These are phyloP conservation scores for Umbelopsis ramanniana DNA, from an alignment of 192 early-diverging fungal species.

Conservation along the genomic window DNA sequence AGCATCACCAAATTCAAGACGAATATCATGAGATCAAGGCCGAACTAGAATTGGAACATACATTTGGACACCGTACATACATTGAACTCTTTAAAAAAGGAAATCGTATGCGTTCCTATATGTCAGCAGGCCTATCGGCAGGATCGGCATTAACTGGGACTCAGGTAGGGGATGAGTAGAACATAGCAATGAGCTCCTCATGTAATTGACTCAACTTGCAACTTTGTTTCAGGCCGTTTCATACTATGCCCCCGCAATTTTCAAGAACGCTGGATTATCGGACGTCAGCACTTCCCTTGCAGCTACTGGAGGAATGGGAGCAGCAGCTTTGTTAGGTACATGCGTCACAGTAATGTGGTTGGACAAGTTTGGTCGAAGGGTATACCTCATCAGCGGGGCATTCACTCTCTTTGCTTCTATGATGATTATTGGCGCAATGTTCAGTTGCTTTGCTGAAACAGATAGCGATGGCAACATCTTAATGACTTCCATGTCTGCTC, in stretches of 20 bases:
- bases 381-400: conserved; percentile 70
- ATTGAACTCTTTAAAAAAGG: conserved; percentile 54
- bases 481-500: neutral
- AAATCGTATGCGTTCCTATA: conserved; percentile 55
- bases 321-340: conserved; percentile 21
- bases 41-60: conserved; percentile 60
- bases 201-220: neutral
- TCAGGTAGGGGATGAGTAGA: neutral
- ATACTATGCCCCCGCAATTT: conserved; percentile 33
- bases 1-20: conserved; percentile 50
- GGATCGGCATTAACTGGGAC: conserved; percentile 39
- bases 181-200: neutral
- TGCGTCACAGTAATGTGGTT: conserved; percentile 42
- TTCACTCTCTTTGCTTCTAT: conserved; percentile 61
- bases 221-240: conserved; percentile 8
- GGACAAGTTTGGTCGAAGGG: conserved; percentile 76
- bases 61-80: conserved; percentile 63
- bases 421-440: conserved; percentile 55
- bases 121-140: conserved; percentile 58
- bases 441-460: neutral
- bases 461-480: conserved; percentile 4
- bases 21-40: conserved; percentile 74
- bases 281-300: conserved; percentile 9
- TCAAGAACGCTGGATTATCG: conserved; percentile 21
- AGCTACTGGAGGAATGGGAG: conserved; percentile 31